Conservation (phyloP, 768 basidiomycete species). For the Serendipita sp. region DNA sequence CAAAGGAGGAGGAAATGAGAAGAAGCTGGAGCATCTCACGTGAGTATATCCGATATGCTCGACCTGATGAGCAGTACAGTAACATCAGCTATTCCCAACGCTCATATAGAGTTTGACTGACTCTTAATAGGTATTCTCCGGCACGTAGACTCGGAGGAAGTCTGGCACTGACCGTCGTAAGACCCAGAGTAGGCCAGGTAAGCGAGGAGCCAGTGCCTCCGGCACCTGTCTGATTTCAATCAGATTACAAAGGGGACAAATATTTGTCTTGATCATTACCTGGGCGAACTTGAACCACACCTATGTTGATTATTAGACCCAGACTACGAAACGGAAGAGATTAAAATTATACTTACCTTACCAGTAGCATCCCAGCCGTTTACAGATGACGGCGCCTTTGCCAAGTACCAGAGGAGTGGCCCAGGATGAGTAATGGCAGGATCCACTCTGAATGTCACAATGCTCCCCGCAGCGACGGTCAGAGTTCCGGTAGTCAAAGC, state of each 20-base stretch:
- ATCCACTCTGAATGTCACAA: background rate
- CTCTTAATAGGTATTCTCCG: slow-evolving; percentile 10
- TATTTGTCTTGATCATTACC: background rate
- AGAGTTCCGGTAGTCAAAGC: slow-evolving; percentile 4
- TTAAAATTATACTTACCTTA: background rate
- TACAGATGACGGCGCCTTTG: background rate
- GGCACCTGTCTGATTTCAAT: background rate
- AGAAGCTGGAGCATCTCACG: background rate
- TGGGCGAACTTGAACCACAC: background rate
- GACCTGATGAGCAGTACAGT: background rate
- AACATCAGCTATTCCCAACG: too few relatives aligned
- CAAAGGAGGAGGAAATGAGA: too few relatives aligned
- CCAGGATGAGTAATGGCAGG: slow-evolving; percentile 8
- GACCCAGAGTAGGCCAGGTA: background rate
- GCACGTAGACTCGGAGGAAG: slow-evolving; percentile 7
- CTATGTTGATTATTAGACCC: too few relatives aligned
- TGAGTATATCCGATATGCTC: slow-evolving; percentile 8
- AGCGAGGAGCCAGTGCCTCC: background rate
- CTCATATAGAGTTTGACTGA: too few relatives aligned
- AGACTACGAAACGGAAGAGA: too few relatives aligned
- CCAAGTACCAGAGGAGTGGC: slow-evolving; percentile 2
- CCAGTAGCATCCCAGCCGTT: slow-evolving; percentile 1
- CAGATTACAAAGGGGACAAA: too few relatives aligned
- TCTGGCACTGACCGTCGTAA: background rate
- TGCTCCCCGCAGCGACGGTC: slow-evolving; percentile 1